Evolutionary conservation across 2,329 filamentous ascomycete genomes (phyloP).

Genomic region (Zasmidium cellare): DNA sequence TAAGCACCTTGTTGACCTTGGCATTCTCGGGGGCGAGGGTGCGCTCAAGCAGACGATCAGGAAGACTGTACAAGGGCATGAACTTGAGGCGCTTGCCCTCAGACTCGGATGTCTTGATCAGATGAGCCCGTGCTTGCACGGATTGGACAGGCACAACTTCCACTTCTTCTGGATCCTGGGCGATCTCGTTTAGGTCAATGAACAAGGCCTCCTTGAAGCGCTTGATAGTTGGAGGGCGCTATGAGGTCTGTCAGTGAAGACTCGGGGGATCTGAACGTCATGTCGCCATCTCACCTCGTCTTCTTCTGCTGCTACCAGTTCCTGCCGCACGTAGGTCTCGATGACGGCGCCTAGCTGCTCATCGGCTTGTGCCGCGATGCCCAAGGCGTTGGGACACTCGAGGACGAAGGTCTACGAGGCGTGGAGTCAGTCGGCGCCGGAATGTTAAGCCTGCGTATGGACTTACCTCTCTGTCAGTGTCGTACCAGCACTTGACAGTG

Average conservation of each 20-base stretch:
- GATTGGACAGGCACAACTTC: neutral
- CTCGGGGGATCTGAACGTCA: neutral
- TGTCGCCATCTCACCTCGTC: constrained; percentile 11
- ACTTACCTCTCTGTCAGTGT: constrained; percentile 16
- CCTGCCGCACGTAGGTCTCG: constrained; percentile 17
- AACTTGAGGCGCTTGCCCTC: constrained; percentile 14
- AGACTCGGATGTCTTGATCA: constrained; percentile 12
- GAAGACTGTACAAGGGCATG: constrained; percentile 18
- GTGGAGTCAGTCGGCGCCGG: neutral
- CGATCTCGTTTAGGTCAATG: constrained; percentile 17
- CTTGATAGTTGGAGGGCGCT: constrained; percentile 17
- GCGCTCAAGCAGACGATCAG: constrained; percentile 22
- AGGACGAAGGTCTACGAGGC: constrained; percentile 20
- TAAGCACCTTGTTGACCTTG: constrained; percentile 9
- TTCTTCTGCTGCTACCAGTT: constrained; percentile 17
- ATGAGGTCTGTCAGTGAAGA: neutral
- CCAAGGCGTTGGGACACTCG: constrained; percentile 16
- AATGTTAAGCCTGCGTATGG: neutral
- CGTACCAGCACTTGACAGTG: constrained; percentile 23
- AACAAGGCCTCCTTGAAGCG: constrained; percentile 26
- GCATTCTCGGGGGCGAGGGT: constrained; percentile 10
- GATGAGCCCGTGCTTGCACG: constrained; percentile 5
- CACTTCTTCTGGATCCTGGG: constrained; percentile 8
- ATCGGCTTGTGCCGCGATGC: constrained; percentile 17
- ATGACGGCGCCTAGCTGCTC: constrained; percentile 17